phyloP scores from a whole-genome alignment of 148 eudicot genomes.

The Chenopodium suecicum region DNA sequence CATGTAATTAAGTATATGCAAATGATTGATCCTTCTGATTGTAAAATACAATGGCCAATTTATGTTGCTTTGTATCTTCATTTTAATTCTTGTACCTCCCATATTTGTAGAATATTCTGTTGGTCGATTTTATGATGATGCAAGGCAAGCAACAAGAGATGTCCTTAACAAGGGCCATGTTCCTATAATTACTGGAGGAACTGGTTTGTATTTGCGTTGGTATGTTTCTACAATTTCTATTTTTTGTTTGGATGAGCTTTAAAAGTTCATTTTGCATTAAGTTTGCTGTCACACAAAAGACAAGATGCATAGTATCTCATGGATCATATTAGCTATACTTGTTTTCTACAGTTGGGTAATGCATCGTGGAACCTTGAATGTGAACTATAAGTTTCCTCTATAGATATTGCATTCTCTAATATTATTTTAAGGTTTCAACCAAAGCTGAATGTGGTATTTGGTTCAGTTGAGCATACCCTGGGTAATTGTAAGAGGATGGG shows the following conservation, averaged over 20 bases:
- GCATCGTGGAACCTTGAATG: neutral
- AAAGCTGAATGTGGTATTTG: neutral
- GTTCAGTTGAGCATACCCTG: neutral
- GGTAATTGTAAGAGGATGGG: neutral
- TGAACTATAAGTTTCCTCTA: neutral
- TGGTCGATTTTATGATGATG: slow-evolving; percentile 90
- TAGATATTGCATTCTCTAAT: slow-evolving; percentile 2
- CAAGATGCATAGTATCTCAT: neutral
- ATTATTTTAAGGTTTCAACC: neutral
- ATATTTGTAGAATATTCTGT: slow-evolving; percentile 67
- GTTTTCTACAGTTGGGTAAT: neutral
- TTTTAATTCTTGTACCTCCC: neutral
- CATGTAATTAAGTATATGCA: slow-evolving; percentile 5
- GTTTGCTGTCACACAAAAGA: neutral
- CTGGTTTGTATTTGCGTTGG: slow-evolving; percentile 96
- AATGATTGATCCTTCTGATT: neutral
- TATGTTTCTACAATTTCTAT: slow-evolving; percentile 31
- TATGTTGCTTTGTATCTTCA: neutral
- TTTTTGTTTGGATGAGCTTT: neutral
- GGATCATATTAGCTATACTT: neutral
- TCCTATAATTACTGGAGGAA: slow-evolving; percentile 92
- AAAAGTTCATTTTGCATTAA: neutral
- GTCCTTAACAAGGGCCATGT: slow-evolving; percentile 72
- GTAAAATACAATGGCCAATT: neutral
- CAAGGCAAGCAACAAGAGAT: slow-evolving; percentile 76